A percentile compares a stretch with the other conserved stretches of the same genome.
Conservation (phyloP, 371 early-diverging fungal species). For the Batkoa obscura region DNA sequence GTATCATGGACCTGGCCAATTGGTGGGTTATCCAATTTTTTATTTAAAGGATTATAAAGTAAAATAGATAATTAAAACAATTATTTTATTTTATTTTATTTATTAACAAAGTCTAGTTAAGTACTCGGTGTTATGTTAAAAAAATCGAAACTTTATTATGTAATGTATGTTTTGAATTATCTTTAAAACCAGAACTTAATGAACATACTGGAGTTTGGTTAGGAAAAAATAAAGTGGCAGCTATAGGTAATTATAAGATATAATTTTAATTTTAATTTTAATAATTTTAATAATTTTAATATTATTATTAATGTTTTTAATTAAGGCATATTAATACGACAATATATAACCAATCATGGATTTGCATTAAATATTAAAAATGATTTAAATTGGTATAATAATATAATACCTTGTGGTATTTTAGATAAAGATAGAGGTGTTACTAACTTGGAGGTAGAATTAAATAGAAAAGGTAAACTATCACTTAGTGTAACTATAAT, state of each 20-base stretch:
- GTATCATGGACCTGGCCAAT: constrained; percentile 93
- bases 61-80: constrained; percentile 5
- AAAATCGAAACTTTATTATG: constrained; percentile 59
- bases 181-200: constrained; percentile 42
- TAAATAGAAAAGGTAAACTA: constrained; percentile 3
- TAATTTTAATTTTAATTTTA: neutral
- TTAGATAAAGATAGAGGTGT: constrained; percentile 49
- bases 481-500: too few species aligned
- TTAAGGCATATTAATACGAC: constrained; percentile 68
- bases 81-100: neutral
- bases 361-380: constrained; percentile 81
- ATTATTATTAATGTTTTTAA: neutral
- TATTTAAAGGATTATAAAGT: constrained; percentile 46
- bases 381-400: constrained; percentile 63
- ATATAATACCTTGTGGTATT: constrained; percentile 85
- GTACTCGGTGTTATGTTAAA: constrained; percentile 61
- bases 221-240: constrained; percentile 49
- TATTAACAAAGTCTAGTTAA: constrained; percentile 20
- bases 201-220: constrained; percentile 80
- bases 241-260: constrained; percentile 21
- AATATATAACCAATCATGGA: constrained; percentile 85
- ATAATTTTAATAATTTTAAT: neutral
- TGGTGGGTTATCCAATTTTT: constrained; percentile 87
- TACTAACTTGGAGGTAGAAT: constrained; percentile 40
- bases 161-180: constrained; percentile 37